A percentile compares a stretch with the other conserved stretches of the same genome.
Evolutionary conservation across 768 basidiomycete species (phyloP).

Genomic region (Floccularia luteovirens): DNA sequence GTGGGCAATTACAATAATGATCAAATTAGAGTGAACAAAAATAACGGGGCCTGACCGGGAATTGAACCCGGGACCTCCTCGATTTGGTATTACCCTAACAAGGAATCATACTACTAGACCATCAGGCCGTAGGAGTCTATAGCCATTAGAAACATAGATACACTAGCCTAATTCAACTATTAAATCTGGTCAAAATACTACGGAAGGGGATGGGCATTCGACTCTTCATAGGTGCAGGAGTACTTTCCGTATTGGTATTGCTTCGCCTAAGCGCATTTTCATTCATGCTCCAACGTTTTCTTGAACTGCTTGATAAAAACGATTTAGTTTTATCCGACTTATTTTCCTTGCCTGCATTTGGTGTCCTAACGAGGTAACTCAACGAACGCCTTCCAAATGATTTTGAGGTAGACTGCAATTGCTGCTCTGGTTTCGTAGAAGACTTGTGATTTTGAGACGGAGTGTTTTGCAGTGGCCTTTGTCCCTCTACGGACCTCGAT

Average conservation of each 20-base stretch:
- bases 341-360: conserved; percentile 13
- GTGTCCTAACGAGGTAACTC: conserved; percentile 18
- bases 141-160: background rate
- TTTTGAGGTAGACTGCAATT: no score
- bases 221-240: conserved; percentile 22
- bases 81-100: conserved; percentile 40
- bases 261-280: conserved; percentile 6
- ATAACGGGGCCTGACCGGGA: conserved; percentile 64
- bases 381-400: conserved; percentile 24
- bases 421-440: no score
- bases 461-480: no score
- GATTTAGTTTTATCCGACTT: conserved; percentile 11
- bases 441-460: no score
- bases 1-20: no score
- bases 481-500: no score
- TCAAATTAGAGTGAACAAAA: conserved; percentile 3
- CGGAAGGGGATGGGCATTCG: conserved; percentile 38
- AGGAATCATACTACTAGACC: conserved; percentile 58
- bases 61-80: conserved; percentile 89
- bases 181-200: conserved; percentile 27
- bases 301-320: conserved; percentile 14
- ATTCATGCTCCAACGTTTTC: conserved; percentile 24
- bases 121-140: conserved; percentile 28
- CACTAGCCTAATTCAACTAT: background rate
- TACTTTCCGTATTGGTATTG: no score